Evolutionary conservation across 2,329 filamentous ascomycete species (phyloP).

Genomic region (Aspergillus fischeri): DNA sequence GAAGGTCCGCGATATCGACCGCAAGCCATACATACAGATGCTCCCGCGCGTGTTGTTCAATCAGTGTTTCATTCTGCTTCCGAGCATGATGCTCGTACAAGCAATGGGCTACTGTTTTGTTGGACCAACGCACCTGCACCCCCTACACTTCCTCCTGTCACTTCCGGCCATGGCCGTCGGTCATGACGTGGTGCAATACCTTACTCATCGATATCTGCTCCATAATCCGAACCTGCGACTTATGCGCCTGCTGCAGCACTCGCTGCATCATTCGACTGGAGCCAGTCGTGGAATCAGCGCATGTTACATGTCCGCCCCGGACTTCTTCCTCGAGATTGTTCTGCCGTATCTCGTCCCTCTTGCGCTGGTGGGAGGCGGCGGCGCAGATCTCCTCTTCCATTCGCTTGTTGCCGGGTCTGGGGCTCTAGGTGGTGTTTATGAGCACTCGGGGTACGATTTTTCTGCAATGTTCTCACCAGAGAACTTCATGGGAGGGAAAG

Average conservation of each 20-base stretch:
- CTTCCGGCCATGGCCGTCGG: background rate
- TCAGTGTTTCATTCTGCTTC: background rate
- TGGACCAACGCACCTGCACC: background rate
- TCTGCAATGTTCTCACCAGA: background rate
- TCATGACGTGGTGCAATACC: background rate
- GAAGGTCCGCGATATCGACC: background rate
- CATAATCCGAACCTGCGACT: background rate
- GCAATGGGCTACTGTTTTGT: background rate
- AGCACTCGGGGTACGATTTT: background rate
- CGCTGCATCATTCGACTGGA: background rate
- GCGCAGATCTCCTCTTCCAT: background rate
- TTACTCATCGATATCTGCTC: background rate
- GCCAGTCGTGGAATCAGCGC: background rate
- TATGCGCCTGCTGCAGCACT: background rate
- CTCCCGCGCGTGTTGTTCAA: background rate
- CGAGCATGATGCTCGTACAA: background rate
- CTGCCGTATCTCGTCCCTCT: background rate
- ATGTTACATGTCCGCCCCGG: background rate
- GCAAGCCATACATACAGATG: background rate
- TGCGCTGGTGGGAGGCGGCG: background rate
- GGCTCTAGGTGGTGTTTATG: background rate
- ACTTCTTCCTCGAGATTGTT: conserved; percentile 1
- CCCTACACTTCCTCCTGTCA: background rate
- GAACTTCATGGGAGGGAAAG: background rate
- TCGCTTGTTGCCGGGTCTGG: background rate